These are phyloP conservation scores for Pichia membranifaciens DNA, from an alignment of 805 yeast genomes.

Conservation along the genomic window DNA sequence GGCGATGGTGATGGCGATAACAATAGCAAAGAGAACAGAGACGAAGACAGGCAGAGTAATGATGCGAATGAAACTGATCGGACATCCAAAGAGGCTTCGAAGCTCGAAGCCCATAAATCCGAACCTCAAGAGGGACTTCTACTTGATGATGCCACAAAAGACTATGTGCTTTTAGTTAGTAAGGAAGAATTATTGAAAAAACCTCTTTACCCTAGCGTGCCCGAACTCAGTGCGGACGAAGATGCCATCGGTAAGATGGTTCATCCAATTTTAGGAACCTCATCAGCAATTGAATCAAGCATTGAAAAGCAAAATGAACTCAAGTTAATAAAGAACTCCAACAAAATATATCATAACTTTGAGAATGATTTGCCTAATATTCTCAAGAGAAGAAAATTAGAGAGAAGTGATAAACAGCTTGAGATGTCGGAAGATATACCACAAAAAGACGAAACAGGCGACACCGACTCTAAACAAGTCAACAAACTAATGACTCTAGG, in stretches of 20 bases:
- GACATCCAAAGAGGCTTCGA: background rate
- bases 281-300: slow-evolving; percentile 37
- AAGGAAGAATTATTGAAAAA: slow-evolving; percentile 21
- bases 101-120: background rate
- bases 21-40: background rate
- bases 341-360: slow-evolving; percentile 67
- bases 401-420: slow-evolving; percentile 71
- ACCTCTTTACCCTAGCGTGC: slow-evolving; percentile 26
- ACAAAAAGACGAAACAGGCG: slow-evolving; percentile 12
- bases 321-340: slow-evolving; percentile 53
- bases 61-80: background rate
- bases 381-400: slow-evolving; percentile 67
- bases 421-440: slow-evolving; percentile 31
- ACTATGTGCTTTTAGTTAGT: slow-evolving; percentile 12
- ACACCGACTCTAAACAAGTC: slow-evolving; percentile 22
- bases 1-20: background rate
- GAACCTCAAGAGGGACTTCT: background rate
- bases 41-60: background rate
- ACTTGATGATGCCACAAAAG: slow-evolving; percentile 2
- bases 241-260: slow-evolving; percentile 31
- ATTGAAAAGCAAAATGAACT: slow-evolving; percentile 34
- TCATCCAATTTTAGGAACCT: slow-evolving; percentile 32
- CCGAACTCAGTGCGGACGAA: slow-evolving; percentile 24
- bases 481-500: slow-evolving; percentile 29
- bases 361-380: slow-evolving; percentile 74